A percentile compares a stretch with the other conserved stretches of the same genome.
phyloP scores from a whole-genome alignment of 352 stramenopile genomes.

The Phytopythium sindhum region DNA sequence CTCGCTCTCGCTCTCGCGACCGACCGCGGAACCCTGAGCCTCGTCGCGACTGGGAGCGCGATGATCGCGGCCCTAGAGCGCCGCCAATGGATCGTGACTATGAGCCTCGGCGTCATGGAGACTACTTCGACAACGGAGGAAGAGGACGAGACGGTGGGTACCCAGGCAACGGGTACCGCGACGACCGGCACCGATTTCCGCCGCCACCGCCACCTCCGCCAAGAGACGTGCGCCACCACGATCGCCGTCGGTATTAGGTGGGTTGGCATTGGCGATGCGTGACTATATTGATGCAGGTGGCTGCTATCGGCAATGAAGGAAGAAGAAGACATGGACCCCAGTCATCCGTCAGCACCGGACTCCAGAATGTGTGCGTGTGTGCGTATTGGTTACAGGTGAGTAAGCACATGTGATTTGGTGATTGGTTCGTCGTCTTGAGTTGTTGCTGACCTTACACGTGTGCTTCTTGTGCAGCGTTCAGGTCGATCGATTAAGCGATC shows the following conservation, averaged over 20 bases:
- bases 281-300: not conserved
- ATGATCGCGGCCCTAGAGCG: not conserved
- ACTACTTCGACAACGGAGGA: not conserved
- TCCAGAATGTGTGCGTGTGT: not conserved
- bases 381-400: not conserved
- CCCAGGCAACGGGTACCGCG: not conserved
- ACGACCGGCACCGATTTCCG: not conserved
- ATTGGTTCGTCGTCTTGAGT: not conserved
- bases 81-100: slow-evolving; percentile 1
- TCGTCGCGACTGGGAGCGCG: slow-evolving; percentile 2
- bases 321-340: not conserved
- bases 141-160: slow-evolving; percentile 1
- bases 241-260: slow-evolving; percentile 6
- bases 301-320: not conserved
- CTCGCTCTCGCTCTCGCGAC: slow-evolving; percentile 6
- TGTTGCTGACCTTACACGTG: not conserved
- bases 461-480: not conserved
- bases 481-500: not conserved
- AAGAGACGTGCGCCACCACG: not conserved
- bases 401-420: not conserved
- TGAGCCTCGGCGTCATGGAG: not conserved
- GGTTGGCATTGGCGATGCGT: not conserved
- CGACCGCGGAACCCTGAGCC: not conserved
- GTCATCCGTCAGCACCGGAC: not conserved
- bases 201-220: not conserved